These are phyloP conservation scores for Raddia distichophylla DNA, from an alignment of 176 grass and related monocot genomes.

Conservation along the genomic window DNA sequence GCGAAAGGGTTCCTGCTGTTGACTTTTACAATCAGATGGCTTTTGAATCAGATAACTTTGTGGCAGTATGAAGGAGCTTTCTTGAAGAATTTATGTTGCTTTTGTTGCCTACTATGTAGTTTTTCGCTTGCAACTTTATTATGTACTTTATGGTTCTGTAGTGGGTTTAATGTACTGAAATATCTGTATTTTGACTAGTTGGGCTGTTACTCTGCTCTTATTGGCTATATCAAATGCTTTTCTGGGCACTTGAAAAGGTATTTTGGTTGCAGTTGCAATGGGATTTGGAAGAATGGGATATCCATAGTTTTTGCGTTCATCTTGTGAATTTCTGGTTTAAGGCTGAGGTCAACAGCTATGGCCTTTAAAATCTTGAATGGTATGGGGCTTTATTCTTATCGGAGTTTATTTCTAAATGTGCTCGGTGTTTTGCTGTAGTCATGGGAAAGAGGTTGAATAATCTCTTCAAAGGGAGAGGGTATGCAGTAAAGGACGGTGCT, in stretches of 20 bases:
- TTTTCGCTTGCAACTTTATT: conserved; percentile 41
- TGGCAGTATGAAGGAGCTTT: conserved; percentile 62
- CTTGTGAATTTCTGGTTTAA: conserved; percentile 41
- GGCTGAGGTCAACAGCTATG: conserved; percentile 3
- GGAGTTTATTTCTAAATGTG: conserved; percentile 20
- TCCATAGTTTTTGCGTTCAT: conserved; percentile 40
- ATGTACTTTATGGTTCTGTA: conserved; percentile 55
- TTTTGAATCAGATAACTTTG: conserved; percentile 56
- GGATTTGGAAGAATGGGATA: conserved; percentile 43
- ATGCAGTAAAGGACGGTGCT: neutral
- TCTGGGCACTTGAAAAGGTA: conserved; percentile 24
- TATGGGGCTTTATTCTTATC: conserved; percentile 23
- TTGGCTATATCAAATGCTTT: conserved; percentile 43
- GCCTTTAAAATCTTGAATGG: conserved; percentile 22
- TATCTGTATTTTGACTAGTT: conserved; percentile 52
- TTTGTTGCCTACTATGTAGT: conserved; percentile 55
- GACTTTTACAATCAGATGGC: conserved; percentile 61
- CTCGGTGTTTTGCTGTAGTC: neutral
- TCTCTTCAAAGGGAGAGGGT: neutral
- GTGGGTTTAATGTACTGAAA: conserved; percentile 46
- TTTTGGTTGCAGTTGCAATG: conserved; percentile 38
- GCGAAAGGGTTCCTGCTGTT: conserved; percentile 79
- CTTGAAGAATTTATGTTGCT: conserved; percentile 56
- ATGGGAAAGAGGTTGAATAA: conserved; percentile 8
- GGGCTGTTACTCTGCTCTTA: conserved; percentile 42